phyloP scores from a whole-genome alignment of 345 rosid genomes.

The Hypericum androsaemum region DNA sequence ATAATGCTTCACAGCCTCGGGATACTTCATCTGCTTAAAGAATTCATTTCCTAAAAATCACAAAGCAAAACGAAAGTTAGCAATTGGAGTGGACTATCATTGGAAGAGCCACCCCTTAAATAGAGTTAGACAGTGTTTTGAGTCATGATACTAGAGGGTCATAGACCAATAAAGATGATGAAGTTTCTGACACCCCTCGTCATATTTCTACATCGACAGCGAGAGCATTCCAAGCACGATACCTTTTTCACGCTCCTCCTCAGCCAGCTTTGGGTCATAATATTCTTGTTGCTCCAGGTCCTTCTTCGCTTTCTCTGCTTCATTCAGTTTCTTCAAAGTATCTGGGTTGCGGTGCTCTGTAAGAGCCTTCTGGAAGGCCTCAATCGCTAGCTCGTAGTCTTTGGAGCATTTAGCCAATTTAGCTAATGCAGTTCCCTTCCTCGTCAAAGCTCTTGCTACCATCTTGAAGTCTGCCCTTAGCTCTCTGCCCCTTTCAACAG shows the following conservation, averaged over 20 bases:
- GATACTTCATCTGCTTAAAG: constrained; percentile 89
- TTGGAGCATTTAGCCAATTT: constrained; percentile 73
- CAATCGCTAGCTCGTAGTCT: constrained; percentile 88
- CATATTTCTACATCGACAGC: too few species aligned
- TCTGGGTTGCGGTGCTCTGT: constrained; percentile 99
- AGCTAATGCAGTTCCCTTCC: constrained; percentile 83
- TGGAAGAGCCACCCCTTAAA: too few species aligned
- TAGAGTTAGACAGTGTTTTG: too few species aligned
- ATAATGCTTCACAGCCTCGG: constrained; percentile 83
- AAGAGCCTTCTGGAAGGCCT: constrained; percentile 95
- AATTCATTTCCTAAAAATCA: constrained; percentile 55
- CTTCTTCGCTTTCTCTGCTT: constrained; percentile 86
- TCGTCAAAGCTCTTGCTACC: constrained; percentile 93
- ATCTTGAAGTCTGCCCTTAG: constrained; percentile 91
- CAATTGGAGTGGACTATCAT: too few species aligned
- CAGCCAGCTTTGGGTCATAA: constrained; percentile 78
- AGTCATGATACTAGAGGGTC: too few species aligned
- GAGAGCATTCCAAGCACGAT: too few species aligned
- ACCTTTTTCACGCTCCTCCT: constrained; percentile 99
- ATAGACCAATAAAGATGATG: too few species aligned
- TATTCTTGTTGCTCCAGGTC: constrained; percentile 89
- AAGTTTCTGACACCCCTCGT: too few species aligned
- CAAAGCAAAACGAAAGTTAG: too few species aligned
- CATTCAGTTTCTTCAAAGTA: constrained; percentile 83
- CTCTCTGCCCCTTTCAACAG: constrained; percentile 95